Conservation (phyloP, 371 early-diverging fungal genomes). For the Massospora cicadina region DNA sequence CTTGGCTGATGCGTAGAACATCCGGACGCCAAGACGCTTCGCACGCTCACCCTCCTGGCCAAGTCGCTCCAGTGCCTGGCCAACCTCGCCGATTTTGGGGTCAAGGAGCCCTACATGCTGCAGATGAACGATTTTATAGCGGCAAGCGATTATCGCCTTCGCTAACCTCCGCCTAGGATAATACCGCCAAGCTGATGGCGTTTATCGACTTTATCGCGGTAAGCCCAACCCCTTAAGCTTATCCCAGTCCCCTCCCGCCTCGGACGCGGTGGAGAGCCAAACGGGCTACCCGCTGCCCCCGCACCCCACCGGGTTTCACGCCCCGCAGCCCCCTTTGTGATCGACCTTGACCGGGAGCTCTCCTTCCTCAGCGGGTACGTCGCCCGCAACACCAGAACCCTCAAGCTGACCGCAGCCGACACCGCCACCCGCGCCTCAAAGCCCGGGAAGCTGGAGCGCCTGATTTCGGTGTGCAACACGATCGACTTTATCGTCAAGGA, state of each 20-base stretch:
- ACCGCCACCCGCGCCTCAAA: not conserved
- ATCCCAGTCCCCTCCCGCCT: not conserved
- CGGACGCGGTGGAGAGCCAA: not conserved
- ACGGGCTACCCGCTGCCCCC: not conserved
- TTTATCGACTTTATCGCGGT: conserved; percentile 29
- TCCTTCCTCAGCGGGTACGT: conserved; percentile 4
- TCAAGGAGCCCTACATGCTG: conserved; percentile 64
- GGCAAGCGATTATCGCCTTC: conserved; percentile 14
- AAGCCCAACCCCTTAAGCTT: conserved; percentile 3
- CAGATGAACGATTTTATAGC: conserved; percentile 37
- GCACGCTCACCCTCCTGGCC: conserved; percentile 58
- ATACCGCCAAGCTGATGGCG: conserved; percentile 23
- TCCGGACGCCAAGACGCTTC: conserved; percentile 38
- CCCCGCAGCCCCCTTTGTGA: conserved; percentile 1
- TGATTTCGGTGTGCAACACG: not conserved
- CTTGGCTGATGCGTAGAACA: conserved; percentile 19
- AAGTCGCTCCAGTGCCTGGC: conserved; percentile 65
- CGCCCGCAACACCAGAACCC: not conserved
- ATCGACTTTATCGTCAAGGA: conserved; percentile 9
- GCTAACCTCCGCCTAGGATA: conserved; percentile 16
- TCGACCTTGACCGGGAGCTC: conserved; percentile 6
- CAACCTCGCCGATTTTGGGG: conserved; percentile 46
- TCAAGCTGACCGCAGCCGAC: not conserved
- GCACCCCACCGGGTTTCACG: not conserved
- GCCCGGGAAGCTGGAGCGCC: conserved; percentile 1